These are phyloP conservation scores for Colletotrichum tanaceti DNA, from an alignment of 2,329 filamentous ascomycete species.

Conservation along the genomic window DNA sequence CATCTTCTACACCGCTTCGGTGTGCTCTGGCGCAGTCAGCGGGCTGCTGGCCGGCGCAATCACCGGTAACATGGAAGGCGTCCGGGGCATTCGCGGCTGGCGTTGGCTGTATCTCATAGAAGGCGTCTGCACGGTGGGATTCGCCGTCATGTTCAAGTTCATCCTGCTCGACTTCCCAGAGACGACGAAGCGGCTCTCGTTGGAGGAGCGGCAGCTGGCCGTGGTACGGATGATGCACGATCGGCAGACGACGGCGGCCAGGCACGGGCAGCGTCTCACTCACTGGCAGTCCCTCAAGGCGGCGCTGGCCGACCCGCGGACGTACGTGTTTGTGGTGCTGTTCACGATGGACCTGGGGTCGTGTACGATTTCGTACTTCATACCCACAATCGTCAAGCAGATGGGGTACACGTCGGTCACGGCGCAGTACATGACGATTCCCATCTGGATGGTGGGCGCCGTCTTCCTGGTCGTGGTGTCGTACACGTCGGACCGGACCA, in stretches of 20 bases:
- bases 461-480: constrained; percentile 45
- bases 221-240: constrained; percentile 50
- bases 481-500: constrained; percentile 45
- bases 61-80: constrained; percentile 56
- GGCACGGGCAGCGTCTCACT: constrained; percentile 42
- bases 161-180: constrained; percentile 63
- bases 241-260: constrained; percentile 27
- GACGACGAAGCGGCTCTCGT: constrained; percentile 54
- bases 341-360: constrained; percentile 61
- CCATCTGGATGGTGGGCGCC: constrained; percentile 47
- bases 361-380: constrained; percentile 60
- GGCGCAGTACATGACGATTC: constrained; percentile 59
- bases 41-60: constrained; percentile 60
- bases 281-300: constrained; percentile 46
- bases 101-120: constrained; percentile 60
- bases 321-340: constrained; percentile 59
- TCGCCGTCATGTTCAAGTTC: constrained; percentile 56
- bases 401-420: constrained; percentile 59
- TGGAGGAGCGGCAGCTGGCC: constrained; percentile 54
- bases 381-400: constrained; percentile 60
- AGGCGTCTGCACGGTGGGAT: constrained; percentile 50
- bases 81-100: constrained; percentile 58
- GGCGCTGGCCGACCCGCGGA: constrained; percentile 58
- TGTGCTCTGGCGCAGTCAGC: constrained; percentile 62
- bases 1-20: constrained; percentile 63